A percentile compares a stretch with the other conserved stretches of the same genome.
Conservation (phyloP, 177 flowering plant genomes). For the Vitis hybrid region DNA sequence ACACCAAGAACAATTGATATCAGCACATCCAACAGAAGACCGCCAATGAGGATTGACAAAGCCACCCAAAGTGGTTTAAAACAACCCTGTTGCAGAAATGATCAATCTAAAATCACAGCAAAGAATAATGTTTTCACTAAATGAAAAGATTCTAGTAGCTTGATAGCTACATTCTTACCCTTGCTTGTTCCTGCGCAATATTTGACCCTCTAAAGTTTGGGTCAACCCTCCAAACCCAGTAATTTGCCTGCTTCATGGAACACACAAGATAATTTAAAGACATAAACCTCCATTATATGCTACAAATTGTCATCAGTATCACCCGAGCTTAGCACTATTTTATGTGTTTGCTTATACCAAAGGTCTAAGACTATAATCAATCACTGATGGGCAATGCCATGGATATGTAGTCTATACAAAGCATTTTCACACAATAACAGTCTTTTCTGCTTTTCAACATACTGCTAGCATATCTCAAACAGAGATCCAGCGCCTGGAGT, state of each 20-base stretch:
- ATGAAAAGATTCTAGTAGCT: background rate
- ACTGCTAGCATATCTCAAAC: background rate
- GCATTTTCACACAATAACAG: no score
- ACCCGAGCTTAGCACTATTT: background rate
- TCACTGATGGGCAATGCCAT: no score
- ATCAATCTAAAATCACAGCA: background rate
- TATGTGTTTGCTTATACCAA: no score
- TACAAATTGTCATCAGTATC: background rate
- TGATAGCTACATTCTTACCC: constrained; percentile 40
- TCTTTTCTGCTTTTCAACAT: no score
- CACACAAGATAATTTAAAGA: constrained; percentile 5
- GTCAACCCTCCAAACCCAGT: constrained; percentile 81
- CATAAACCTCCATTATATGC: background rate
- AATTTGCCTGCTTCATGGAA: constrained; percentile 46
- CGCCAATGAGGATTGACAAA: constrained; percentile 72
- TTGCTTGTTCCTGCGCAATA: constrained; percentile 38
- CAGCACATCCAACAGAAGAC: constrained; percentile 71
- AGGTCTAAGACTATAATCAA: no score
- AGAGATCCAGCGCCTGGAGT: background rate
- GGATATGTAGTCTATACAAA: no score
- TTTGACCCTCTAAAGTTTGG: constrained; percentile 36
- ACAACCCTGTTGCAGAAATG: constrained; percentile 44
- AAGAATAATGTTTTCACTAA: background rate
- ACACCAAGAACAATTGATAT: constrained; percentile 85
- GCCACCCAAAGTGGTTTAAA: constrained; percentile 82